These are phyloP conservation scores for Pistacia integerrima DNA, from an alignment of 345 rosid species.

Conservation along the genomic window DNA sequence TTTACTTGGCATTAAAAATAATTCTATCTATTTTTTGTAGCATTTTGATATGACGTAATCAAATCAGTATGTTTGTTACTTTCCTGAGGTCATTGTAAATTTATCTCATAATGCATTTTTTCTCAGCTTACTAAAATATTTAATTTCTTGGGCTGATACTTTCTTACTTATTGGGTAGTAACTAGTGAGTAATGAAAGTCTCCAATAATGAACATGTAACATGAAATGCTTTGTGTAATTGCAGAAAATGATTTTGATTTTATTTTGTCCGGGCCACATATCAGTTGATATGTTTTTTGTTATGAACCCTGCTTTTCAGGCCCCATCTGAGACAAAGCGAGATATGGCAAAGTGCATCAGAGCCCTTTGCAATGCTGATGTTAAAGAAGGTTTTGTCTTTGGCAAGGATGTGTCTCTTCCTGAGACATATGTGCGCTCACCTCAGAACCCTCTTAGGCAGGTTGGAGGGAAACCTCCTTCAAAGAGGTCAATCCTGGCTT, in stretches of 20 bases:
- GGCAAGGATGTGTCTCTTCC: constrained; percentile 95
- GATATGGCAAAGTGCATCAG: constrained; percentile 82
- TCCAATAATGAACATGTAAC: neutral
- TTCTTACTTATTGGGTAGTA: neutral
- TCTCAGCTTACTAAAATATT: neutral
- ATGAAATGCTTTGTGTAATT: neutral
- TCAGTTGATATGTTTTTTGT: neutral
- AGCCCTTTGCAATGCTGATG: constrained; percentile 89
- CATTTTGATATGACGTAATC: neutral
- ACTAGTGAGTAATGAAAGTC: neutral
- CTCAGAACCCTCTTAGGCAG: constrained; percentile 58
- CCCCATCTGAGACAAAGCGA: constrained; percentile 68
- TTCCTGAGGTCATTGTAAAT: neutral
- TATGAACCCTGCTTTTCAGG: constrained; percentile 48
- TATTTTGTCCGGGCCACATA: neutral
- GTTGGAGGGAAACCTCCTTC: constrained; percentile 76
- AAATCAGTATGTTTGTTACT: neutral
- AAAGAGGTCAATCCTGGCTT: constrained; percentile 73
- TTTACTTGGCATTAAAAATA: neutral
- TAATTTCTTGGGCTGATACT: neutral
- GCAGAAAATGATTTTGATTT: neutral
- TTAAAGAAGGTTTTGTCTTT: constrained; percentile 78
- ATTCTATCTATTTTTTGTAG: neutral
- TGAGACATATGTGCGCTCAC: constrained; percentile 62
- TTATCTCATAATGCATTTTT: neutral